A percentile compares a stretch with the other conserved stretches of the same genome.
phyloP scores from a whole-genome alignment of 495 filamentous ascomycete species.

The Xylaria castorea region DNA sequence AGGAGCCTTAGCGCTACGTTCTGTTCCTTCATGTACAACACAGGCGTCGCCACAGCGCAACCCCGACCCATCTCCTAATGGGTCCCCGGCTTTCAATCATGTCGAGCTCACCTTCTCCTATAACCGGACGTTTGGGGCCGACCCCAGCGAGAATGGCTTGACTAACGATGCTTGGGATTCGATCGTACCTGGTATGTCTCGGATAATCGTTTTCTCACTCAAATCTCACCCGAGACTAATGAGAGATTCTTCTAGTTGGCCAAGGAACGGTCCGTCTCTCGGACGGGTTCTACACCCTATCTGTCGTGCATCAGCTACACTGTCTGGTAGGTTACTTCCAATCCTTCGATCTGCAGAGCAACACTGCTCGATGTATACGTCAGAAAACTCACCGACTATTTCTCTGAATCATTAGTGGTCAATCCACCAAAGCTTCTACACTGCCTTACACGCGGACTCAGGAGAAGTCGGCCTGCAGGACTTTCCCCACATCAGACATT shows the following conservation, averaged over 20 bases:
- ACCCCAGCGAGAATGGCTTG: background rate
- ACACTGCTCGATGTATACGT: background rate
- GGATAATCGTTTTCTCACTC: background rate
- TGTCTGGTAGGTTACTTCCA: constrained; percentile 27
- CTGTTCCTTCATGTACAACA: background rate
- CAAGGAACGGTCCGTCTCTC: background rate
- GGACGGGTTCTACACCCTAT: constrained; percentile 27
- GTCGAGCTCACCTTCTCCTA: background rate
- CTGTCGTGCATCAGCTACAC: constrained; percentile 33
- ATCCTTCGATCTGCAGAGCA: background rate
- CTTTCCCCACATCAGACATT: constrained; percentile 30
- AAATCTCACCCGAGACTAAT: background rate
- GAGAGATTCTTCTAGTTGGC: background rate
- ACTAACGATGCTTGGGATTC: constrained; percentile 5
- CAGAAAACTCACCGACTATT: background rate
- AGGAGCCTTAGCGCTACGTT: background rate
- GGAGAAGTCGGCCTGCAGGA: constrained; percentile 2
- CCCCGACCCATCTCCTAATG: background rate
- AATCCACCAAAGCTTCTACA: constrained; percentile 9
- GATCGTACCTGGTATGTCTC: constrained; percentile 6
- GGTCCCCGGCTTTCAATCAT: background rate
- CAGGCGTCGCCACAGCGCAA: background rate
- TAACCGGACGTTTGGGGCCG: constrained; percentile 7
- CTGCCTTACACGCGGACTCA: constrained; percentile 1
- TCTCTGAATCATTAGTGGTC: constrained; percentile 6